Evolutionary conservation across 345 rosid genomes (phyloP).

Genomic region (Linum lewisii): DNA sequence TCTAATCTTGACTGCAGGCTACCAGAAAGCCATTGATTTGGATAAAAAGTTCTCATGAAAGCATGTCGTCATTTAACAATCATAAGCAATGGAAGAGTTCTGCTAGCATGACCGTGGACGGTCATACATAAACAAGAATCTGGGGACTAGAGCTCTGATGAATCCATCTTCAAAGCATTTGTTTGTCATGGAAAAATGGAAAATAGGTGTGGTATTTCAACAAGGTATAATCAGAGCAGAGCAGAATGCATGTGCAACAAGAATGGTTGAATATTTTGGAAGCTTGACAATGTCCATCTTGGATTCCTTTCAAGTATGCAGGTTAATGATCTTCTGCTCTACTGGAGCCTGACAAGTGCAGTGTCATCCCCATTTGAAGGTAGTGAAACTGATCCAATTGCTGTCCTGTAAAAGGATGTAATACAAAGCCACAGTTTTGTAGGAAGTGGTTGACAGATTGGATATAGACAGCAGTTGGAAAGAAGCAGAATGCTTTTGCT

Average conservation of each 20-base stretch:
- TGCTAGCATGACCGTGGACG: neutral
- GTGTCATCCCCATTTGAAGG: neutral
- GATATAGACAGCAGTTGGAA: neutral
- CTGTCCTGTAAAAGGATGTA: neutral
- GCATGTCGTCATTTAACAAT: neutral
- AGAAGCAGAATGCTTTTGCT: too few relatives aligned
- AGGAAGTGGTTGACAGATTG: neutral
- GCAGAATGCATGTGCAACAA: neutral
- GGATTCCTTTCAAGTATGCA: neutral
- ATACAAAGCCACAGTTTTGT: neutral
- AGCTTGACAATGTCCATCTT: neutral
- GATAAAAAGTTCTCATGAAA: neutral
- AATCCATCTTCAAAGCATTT: neutral
- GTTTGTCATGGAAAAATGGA: neutral
- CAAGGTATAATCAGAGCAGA: neutral
- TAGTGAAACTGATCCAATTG: neutral
- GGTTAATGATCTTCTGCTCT: neutral
- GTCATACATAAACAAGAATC: neutral
- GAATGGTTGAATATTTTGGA: neutral
- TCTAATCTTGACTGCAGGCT: constrained; percentile 40
- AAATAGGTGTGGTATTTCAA: neutral
- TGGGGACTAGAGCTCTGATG: neutral
- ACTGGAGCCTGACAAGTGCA: neutral
- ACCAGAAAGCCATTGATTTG: constrained; percentile 71
- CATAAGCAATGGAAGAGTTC: neutral